Percentiles rank a stretch among this genome's conserved stretches.
These are phyloP conservation scores for Tetrapisispora arboricola DNA, from an alignment of 805 yeast genomes.

Conservation along the genomic window DNA sequence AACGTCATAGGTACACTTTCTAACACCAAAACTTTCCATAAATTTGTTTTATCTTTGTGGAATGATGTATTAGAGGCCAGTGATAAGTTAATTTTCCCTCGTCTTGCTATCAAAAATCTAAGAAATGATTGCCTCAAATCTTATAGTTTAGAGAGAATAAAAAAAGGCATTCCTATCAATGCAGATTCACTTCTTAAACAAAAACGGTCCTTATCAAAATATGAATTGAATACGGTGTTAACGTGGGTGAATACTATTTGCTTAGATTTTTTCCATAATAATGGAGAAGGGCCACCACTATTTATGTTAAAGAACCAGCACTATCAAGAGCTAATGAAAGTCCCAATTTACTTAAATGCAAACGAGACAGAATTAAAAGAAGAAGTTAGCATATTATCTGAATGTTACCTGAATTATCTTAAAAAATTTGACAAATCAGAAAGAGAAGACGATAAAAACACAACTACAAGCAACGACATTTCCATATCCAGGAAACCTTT, in stretches of 20 bases:
- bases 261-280: conserved; percentile 65
- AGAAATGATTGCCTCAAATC: too few species aligned
- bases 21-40: conserved; percentile 43
- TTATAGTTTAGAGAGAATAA: conserved; percentile 7
- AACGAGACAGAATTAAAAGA: background rate
- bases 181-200: too few species aligned
- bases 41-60: conserved; percentile 78
- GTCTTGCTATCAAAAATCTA: too few species aligned
- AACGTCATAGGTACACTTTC: conserved; percentile 51
- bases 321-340: conserved; percentile 47
- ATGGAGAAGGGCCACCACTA: conserved; percentile 71
- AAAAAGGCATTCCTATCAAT: too few species aligned
- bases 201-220: conserved; percentile 43
- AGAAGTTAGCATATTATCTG: too few species aligned
- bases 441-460: too few species aligned
- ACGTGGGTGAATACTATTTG: conserved; percentile 61
- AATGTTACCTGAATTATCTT: too few species aligned
- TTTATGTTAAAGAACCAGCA: conserved; percentile 49
- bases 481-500: too few species aligned
- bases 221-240: conserved; percentile 58
- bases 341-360: conserved; percentile 1
- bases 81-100: conserved; percentile 66
- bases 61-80: conserved; percentile 55
- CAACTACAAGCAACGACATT: too few species aligned
- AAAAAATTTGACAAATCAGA: too few species aligned